Base-by-base conservation (phyloP, 495 filamentous ascomycete genomes). In the Glarea lozoyensis region DNA sequence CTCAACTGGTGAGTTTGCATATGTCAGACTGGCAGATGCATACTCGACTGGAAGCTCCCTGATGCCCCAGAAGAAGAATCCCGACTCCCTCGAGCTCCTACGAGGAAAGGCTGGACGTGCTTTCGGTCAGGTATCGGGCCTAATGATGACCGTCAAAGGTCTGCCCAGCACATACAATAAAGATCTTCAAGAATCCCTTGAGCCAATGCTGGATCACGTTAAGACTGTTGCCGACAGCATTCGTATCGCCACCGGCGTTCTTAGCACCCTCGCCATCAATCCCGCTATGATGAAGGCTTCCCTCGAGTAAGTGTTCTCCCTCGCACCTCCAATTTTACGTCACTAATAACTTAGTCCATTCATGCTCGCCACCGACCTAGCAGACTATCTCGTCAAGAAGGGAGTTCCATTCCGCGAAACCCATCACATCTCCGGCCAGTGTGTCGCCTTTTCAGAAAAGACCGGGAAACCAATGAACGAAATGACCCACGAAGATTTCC, bases 361-460 rank as follows among this genome's bases (percentile, higher is more conserved):
- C 25, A 46, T 46, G 44, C 20, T 46, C n/a, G 37, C 68, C 23
- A 87, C 82, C 16, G 88, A 94, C 53, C 68, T 94, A 30, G 90
- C 89, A 16, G 89, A 94, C 57, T 94, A 93, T 61, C 73, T 94
- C 3, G 90, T 95, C 29, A 75, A 86, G 52, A 90, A 92, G 71
- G 86, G 87, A 25, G 84, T 92, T 16, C 82, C 81, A 6, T 86
- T 85, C 69, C 64, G 81, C 15, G 84, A 94, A 67, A 86, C 87
- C 1, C 88, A 94, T 67, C 88, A 94, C 63, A 88, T 94, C 59
- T 84, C 82, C 2, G 90, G 90, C 10, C 77, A 75, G 30, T 75
- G 86, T 7, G 89, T 95, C 11, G 78, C 79, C 27, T 63, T 43
- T 13, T 62, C 63, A 0, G 88, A 94, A 68, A 64, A 82, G 52